phyloP scores from a whole-genome alignment of 139 green algal genomes.

The Ettlia oleoabundans region DNA sequence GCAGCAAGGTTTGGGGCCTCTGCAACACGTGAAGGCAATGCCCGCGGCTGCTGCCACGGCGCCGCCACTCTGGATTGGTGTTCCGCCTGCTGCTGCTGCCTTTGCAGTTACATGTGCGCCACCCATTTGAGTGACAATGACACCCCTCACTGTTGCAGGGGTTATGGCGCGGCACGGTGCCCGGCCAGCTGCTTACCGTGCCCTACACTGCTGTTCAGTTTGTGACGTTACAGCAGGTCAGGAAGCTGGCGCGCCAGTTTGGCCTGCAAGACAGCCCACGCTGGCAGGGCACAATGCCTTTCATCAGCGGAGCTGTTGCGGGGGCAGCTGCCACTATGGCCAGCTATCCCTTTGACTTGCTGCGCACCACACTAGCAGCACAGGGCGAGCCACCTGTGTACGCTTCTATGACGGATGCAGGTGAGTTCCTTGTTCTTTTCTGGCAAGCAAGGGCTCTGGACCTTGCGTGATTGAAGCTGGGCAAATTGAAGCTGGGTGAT shows the following conservation, averaged over 20 bases:
- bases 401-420: slow-evolving; percentile 72
- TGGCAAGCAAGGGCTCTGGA: no score
- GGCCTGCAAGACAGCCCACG: slow-evolving; percentile 17
- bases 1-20: neutral
- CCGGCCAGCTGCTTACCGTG: slow-evolving; percentile 91
- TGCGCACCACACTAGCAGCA: slow-evolving; percentile 94
- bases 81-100: neutral
- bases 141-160: no score
- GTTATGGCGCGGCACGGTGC: slow-evolving; percentile 94
- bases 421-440: no score
- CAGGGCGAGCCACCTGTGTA: slow-evolving; percentile 95
- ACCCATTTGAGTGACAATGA: neutral
- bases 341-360: slow-evolving; percentile 99
- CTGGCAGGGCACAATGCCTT: slow-evolving; percentile 69
- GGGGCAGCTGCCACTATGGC: slow-evolving; percentile 89
- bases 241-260: slow-evolving; percentile 26
- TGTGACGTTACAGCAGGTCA: slow-evolving; percentile 83
- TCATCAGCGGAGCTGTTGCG: slow-evolving; percentile 85
- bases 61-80: neutral
- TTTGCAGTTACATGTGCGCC: neutral
- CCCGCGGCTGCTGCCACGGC: neutral
- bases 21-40: neutral
- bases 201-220: slow-evolving; percentile 99
- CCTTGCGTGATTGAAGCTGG: no score
- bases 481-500: no score